phyloP scores from a whole-genome alignment of 371 early-diverging fungal genomes.

The Apophysomyces variabilis region DNA sequence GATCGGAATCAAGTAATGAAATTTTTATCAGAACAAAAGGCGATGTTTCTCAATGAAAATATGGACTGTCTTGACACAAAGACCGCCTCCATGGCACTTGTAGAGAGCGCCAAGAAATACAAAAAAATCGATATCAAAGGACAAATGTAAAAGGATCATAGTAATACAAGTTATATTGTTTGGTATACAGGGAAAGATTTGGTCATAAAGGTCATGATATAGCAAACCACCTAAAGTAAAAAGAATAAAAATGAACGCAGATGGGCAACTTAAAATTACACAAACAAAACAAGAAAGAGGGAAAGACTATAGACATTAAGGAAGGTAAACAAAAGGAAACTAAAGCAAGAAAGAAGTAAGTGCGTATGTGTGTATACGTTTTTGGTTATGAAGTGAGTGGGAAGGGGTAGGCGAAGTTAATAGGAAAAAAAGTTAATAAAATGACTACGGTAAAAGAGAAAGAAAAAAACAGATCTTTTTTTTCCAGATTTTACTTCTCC shows the following conservation, averaged over 20 bases:
- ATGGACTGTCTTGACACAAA: conserved; percentile 56
- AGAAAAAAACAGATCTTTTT: conserved; percentile 6
- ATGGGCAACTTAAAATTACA: conserved; percentile 9
- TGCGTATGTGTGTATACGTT: background rate
- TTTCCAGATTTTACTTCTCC: conserved; percentile 20
- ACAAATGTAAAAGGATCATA: conserved; percentile 32
- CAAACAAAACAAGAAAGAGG: background rate
- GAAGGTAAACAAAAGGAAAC: background rate
- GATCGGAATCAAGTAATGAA: conserved; percentile 39
- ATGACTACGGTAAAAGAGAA: too few relatives aligned
- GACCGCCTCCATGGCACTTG: conserved; percentile 49
- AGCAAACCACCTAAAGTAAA: conserved; percentile 9
- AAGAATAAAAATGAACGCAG: conserved; percentile 7
- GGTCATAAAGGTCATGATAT: conserved; percentile 5
- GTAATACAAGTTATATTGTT: background rate
- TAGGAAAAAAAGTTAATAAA: too few relatives aligned
- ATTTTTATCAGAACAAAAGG: conserved; percentile 51
- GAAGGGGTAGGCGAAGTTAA: background rate
- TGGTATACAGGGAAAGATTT: conserved; percentile 5
- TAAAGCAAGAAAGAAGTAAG: background rate
- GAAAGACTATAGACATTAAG: conserved; percentile 4
- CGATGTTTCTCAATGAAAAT: conserved; percentile 19
- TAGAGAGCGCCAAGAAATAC: conserved; percentile 62
- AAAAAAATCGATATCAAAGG: conserved; percentile 78
- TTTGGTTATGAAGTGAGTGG: conserved; percentile 4